These are phyloP conservation scores for Fraxinus velutina DNA, from an alignment of 305 asterid species.

Conservation along the genomic window DNA sequence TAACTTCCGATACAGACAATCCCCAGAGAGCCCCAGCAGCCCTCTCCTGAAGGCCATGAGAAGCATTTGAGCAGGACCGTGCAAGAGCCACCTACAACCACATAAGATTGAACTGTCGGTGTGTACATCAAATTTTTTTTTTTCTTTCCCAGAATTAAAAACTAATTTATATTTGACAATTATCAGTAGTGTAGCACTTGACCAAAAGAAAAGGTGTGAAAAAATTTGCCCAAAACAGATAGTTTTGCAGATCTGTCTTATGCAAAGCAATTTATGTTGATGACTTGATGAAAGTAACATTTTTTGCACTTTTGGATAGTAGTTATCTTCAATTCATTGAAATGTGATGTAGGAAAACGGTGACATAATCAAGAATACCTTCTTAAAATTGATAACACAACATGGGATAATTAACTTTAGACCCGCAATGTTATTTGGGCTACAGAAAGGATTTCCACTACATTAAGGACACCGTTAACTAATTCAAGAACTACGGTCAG, in stretches of 20 bases:
- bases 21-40: slow-evolving; percentile 99
- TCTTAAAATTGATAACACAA: background rate
- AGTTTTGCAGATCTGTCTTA: background rate
- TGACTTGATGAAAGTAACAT: background rate
- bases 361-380: background rate
- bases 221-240: background rate
- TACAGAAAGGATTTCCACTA: background rate
- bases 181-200: background rate
- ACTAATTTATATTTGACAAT: background rate
- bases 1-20: slow-evolving; percentile 86
- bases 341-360: background rate
- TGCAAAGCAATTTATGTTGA: background rate
- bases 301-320: background rate
- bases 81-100: slow-evolving; percentile 73
- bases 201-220: background rate
- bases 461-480: background rate
- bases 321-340: background rate
- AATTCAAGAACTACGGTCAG: background rate
- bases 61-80: slow-evolving; percentile 64
- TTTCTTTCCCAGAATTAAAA: background rate
- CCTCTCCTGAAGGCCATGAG: slow-evolving; percentile 91
- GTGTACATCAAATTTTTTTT: background rate
- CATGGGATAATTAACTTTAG: background rate
- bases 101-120: background rate
- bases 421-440: background rate